Base-by-base conservation (phyloP, 192 early-diverging fungal species). In the Cetraspora pellucida region DNA sequence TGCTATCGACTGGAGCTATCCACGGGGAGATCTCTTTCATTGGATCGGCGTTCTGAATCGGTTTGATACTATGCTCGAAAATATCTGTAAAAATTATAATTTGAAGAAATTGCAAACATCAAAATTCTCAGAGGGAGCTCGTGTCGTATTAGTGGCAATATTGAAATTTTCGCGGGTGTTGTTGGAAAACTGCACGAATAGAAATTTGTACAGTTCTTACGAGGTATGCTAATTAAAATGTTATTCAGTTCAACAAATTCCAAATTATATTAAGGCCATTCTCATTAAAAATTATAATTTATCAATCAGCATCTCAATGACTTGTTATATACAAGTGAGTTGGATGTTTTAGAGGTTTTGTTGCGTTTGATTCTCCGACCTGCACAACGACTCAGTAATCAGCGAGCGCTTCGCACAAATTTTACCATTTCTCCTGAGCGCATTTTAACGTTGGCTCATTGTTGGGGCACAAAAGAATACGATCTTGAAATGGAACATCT, bases 1-100 rank as follows among this genome's bases (percentile, higher is more conserved):
- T 21, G 77, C 85, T 59, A 72, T 78, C 25, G 88, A 90, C 64
- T 96, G 95, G 95, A 82, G 83, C 52, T 94, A 89, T 82, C 91
- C 91, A 49, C 92, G 96, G 66, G 94, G 95, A 57, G 97, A 99
- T 76, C 83, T 99, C 68, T 96, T 92, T 85, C 96, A 97, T 68
- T 99, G 96, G 96, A 93, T 97, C 44, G 82, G 88, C 14, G 95
- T 97, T 6, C 89, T 99, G 55, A 97, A 99, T 85, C 88, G 93
- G 28, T 96, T 97, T 77, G 97, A 97, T 77, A 83, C 83, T 11
- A 90, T 97, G 28, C 82, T 99, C 50, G 91, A 90, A 59, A 79
- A 83, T 14, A 80, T 88, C 28, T 90, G 89, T 77, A 84, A 87
- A 73, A 85, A 88, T 67, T 88, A 88, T 78, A 86, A 89, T 55